Evolutionary conservation across 257 asterid genomes (phyloP), one percentile per base, ranked within the genome.

Genomic region (Dorcoceras hygrometricum): DNA sequence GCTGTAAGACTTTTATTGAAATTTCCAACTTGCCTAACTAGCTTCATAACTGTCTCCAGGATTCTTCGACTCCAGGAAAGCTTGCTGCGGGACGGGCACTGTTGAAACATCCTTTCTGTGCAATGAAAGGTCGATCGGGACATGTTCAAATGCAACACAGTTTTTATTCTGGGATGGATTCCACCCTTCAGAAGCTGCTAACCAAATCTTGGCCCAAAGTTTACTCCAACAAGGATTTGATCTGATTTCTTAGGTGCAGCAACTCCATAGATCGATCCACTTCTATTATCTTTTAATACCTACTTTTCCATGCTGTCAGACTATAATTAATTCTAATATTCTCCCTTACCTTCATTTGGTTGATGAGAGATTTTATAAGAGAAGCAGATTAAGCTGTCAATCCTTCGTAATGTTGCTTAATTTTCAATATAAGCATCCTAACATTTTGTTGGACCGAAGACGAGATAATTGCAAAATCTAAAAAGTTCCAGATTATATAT

Each of bases 131-230:
- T 83, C 96, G 14, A 5, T 84, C 0, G 97, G 96, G 67, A 90
- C 96, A 66, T 90, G 97, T 75, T 77, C 86, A 62, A 88, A 90
- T 63, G 96, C 97, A 14, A 83, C 96, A 43, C 46, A 72, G 14
- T 90, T 81, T 27, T 90, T 90, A 43, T 90, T 87, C 67, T 90
- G 89, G 90, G 96, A 88, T 68, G 96, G 96, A 26, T 86, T 86
- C 68, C 97, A 90, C 73, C 96, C 97, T 25, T 77, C 92, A 9
- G 82, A 78, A 76, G 63, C 83, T n/a, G 90, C 93, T 67, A 87
- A 89, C 76, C 83, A 89, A 66, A 79, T 76, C 57, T 34, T 89
- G 75, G 95, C 96, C 3, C 84, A 83, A 66, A 76, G 72, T 79
- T 81, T 89, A 32, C 77, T 87, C 6, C 82, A 53, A 43, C 93